These are phyloP conservation scores for Capsicum baccatum DNA, from an alignment of 257 asterid species.

Conservation along the genomic window DNA sequence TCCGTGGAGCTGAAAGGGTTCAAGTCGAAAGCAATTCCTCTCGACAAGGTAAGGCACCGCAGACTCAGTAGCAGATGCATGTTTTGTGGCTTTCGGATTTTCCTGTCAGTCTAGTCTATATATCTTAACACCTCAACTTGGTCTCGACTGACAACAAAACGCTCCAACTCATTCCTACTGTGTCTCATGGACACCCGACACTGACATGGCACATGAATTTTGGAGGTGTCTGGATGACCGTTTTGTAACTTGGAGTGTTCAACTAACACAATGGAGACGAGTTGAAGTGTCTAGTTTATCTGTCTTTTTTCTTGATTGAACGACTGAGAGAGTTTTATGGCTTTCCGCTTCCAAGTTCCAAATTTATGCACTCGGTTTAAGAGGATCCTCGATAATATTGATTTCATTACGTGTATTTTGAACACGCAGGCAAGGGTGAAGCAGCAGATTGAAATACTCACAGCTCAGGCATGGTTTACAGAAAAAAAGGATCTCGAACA, in stretches of 20 bases:
- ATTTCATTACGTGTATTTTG: background rate
- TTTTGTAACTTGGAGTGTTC: too few relatives aligned
- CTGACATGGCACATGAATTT: too few relatives aligned
- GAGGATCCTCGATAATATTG: background rate
- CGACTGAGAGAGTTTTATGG: background rate
- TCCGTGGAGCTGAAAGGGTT: slow-evolving; percentile 64
- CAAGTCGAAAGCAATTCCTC: slow-evolving; percentile 66
- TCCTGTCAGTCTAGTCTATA: background rate
- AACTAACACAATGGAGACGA: too few relatives aligned
- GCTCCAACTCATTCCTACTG: too few relatives aligned
- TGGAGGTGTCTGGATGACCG: too few relatives aligned
- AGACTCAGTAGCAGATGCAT: slow-evolving; percentile 23
- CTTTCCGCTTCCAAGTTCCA: background rate
- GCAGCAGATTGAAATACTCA: slow-evolving; percentile 74
- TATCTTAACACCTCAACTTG: background rate
- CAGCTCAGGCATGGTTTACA: slow-evolving; percentile 88
- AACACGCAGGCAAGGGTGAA: slow-evolving; percentile 63
- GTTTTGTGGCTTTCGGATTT: background rate
- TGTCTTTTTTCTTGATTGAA: slow-evolving; percentile 6
- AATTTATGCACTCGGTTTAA: background rate
- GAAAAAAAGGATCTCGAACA: slow-evolving; percentile 63
- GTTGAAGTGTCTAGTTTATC: too few relatives aligned
- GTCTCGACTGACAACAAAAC: too few relatives aligned
- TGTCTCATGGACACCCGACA: too few relatives aligned
- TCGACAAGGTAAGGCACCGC: slow-evolving; percentile 62